A percentile compares a stretch with the other conserved stretches of the same genome.
These are phyloP conservation scores for Erodium texanum DNA, from an alignment of 441 rosid genomes.

Conservation along the genomic window DNA sequence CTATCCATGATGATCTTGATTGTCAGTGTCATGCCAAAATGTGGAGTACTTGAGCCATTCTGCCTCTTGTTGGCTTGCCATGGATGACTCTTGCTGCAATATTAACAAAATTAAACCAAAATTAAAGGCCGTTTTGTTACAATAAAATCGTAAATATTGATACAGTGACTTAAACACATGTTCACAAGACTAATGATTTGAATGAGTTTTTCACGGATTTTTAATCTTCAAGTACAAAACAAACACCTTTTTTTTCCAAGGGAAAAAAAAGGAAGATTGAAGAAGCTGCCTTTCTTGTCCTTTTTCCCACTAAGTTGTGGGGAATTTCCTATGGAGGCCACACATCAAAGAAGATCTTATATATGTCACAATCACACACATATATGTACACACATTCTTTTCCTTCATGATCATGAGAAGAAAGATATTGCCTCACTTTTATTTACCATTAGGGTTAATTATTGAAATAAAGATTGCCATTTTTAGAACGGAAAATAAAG, in stretches of 20 bases:
- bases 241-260: not conserved
- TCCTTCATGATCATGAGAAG: not conserved
- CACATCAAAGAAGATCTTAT: slow-evolving; percentile 11
- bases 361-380: not conserved
- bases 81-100: slow-evolving; percentile 50
- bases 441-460: not conserved
- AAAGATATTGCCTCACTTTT: not conserved
- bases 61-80: slow-evolving; percentile 60
- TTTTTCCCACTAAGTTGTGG: slow-evolving; percentile 25
- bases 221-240: not conserved
- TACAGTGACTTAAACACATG: not conserved
- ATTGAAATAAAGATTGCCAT: not conserved
- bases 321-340: slow-evolving; percentile 41
- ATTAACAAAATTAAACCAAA: not conserved
- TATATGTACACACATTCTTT: too few species aligned
- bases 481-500: not conserved
- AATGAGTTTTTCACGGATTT: not conserved
- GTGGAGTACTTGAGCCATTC: slow-evolving; percentile 85
- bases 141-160: not conserved
- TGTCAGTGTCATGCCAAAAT: slow-evolving; percentile 92
- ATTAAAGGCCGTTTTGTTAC: not conserved
- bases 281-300: slow-evolving; percentile 45
- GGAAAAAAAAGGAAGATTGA: slow-evolving; percentile 22
- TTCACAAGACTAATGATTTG: not conserved
- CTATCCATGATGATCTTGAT: slow-evolving; percentile 91